These are phyloP conservation scores for Phytophthora vignae DNA, from an alignment of 352 stramenopile genomes.

Conservation along the genomic window DNA sequence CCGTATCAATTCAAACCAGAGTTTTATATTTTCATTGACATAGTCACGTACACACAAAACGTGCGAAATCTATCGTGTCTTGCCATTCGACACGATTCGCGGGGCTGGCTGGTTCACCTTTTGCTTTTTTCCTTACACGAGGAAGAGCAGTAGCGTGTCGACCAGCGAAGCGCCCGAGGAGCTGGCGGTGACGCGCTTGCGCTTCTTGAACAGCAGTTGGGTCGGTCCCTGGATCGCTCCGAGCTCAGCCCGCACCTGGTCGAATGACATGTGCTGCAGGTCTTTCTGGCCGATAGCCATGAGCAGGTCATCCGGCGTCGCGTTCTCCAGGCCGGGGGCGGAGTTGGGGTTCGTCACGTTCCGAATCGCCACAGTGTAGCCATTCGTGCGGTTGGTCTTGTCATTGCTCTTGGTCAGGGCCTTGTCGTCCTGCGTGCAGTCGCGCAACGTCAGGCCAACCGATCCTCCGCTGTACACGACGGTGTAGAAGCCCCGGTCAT, in stretches of 20 bases:
- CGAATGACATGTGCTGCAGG: conserved; percentile 69
- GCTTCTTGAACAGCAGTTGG: conserved; percentile 73
- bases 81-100: neutral
- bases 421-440: conserved; percentile 57
- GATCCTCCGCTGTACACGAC: conserved; percentile 65
- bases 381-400: conserved; percentile 68
- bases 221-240: conserved; percentile 52
- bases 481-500: conserved; percentile 71
- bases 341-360: conserved; percentile 58
- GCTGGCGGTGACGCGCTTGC: conserved; percentile 43
- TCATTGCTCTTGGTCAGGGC: conserved; percentile 52
- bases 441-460: conserved; percentile 54
- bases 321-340: conserved; percentile 63
- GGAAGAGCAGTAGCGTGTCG: conserved; percentile 73
- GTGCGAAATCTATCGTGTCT: conserved; percentile 21
- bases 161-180: conserved; percentile 53
- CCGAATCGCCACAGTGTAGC: conserved; percentile 69
- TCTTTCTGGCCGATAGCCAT: conserved; percentile 75
- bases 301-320: conserved; percentile 62
- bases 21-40: conserved; percentile 31
- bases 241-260: conserved; percentile 64
- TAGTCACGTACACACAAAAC: conserved; percentile 18
- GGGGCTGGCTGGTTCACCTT: conserved; percentile 8
- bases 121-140: conserved; percentile 57
- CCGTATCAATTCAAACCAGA: conserved; percentile 5